Evolutionary conservation across 345 rosid species (phyloP).

Genomic region (Schrenkiella parvula): DNA sequence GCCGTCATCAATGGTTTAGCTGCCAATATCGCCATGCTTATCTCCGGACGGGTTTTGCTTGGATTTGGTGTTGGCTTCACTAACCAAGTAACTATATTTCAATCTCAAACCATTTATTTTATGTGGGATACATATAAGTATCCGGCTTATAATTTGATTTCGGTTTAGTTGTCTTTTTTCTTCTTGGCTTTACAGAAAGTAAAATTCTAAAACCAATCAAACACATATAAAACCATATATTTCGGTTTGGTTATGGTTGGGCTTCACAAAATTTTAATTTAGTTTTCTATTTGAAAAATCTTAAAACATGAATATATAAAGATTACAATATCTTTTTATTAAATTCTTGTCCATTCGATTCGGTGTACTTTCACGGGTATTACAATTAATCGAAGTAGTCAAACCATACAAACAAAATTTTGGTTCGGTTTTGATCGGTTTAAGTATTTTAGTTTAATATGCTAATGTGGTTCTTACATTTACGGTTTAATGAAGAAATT

Average conservation of each 20-base stretch:
- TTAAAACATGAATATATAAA: not conserved
- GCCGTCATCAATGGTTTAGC: conserved; percentile 74
- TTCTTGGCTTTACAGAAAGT: not conserved
- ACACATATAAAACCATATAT: not conserved
- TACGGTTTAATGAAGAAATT: not conserved
- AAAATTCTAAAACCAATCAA: not conserved
- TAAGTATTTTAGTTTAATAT: not conserved
- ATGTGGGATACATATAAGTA: not conserved
- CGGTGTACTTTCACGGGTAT: not conserved
- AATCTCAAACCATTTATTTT: not conserved
- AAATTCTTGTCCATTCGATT: not conserved
- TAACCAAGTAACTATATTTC: conserved; percentile 49
- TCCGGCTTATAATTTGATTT: not conserved
- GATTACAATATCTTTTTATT: not conserved
- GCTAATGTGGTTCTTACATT: not conserved
- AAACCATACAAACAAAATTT: not conserved
- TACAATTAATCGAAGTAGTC: not conserved
- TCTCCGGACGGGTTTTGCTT: conserved; percentile 75
- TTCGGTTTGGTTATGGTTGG: not conserved
- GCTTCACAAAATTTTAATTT: too few relatives aligned
- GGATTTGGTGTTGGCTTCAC: conserved; percentile 95
- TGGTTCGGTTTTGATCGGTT: not conserved
- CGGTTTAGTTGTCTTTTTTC: not conserved
- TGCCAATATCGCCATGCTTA: conserved; percentile 61
- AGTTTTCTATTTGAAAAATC: not conserved